Percentiles rank a stretch among this genome's conserved stretches.
Evolutionary conservation across 148 eudicot genomes (phyloP).

Genomic region (Nepenthes mirabilis): DNA sequence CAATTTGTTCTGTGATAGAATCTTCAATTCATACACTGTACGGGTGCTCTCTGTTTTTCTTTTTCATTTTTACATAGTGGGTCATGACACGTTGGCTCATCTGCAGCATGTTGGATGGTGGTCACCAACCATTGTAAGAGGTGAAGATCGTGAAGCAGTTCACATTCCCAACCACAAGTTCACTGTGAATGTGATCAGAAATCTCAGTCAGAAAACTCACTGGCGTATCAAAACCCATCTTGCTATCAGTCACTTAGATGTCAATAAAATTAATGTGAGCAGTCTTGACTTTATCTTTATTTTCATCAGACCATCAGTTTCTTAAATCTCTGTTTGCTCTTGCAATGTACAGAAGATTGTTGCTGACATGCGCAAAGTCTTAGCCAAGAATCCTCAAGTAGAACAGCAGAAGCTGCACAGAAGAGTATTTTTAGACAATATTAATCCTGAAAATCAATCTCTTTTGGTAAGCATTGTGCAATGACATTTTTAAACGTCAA

Average conservation of each 20-base stretch:
- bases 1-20: too few species aligned
- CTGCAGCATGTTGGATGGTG: conserved; percentile 95
- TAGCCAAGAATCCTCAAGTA: conserved; percentile 92
- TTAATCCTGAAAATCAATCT: conserved; percentile 84
- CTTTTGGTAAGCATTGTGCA: conserved; percentile 36
- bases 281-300: not conserved
- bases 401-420: conserved; percentile 91
- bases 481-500: not conserved
- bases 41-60: too few species aligned
- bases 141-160: conserved; percentile 93
- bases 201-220: conserved; percentile 82
- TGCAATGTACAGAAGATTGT: conserved; percentile 56
- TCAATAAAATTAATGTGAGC: conserved; percentile 74
- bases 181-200: conserved; percentile 83
- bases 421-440: conserved; percentile 75
- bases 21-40: not conserved
- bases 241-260: conserved; percentile 81
- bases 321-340: not conserved
- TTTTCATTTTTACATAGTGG: not conserved
- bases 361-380: conserved; percentile 95
- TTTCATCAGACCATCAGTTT: too few species aligned
- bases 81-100: conserved; percentile 1
- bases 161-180: conserved; percentile 94
- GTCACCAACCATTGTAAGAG: conserved; percentile 91
- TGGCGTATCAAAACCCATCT: conserved; percentile 95